Conservation (phyloP, 148 eudicot genomes). For the Drosera capensis region DNA sequence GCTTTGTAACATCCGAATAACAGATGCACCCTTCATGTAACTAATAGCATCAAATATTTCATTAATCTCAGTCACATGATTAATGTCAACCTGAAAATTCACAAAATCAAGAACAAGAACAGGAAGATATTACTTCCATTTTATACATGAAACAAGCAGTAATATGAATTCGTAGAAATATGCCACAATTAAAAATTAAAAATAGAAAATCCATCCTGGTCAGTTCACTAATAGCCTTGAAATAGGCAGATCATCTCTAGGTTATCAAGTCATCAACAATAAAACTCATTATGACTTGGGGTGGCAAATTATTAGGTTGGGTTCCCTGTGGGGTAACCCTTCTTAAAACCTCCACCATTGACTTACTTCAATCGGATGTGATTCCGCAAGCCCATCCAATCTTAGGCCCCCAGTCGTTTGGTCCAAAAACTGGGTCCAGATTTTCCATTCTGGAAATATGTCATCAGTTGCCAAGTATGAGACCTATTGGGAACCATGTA, state of each 20-base stretch:
- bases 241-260: no score
- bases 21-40: slow-evolving; percentile 86
- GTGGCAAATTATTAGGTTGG: no score
- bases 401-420: slow-evolving; percentile 78
- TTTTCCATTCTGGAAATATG: slow-evolving; percentile 88
- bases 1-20: slow-evolving; percentile 87
- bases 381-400: slow-evolving; percentile 82
- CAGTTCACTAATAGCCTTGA: no score
- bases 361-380: slow-evolving; percentile 85
- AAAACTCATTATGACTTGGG: no score
- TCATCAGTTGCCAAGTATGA: slow-evolving; percentile 79
- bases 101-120: neutral
- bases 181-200: no score
- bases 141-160: no score
- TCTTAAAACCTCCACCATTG: slow-evolving; percentile 1
- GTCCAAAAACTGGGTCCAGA: slow-evolving; percentile 95
- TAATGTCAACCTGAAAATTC: slow-evolving; percentile 61
- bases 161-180: no score
- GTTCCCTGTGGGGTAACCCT: no score
- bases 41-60: slow-evolving; percentile 97
- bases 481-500: slow-evolving; percentile 33
- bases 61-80: slow-evolving; percentile 83
- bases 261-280: no score
- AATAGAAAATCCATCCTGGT: no score
- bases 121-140: no score